Evolutionary conservation across 345 rosid genomes (phyloP).

Genomic region (Lepidium aucheri): DNA sequence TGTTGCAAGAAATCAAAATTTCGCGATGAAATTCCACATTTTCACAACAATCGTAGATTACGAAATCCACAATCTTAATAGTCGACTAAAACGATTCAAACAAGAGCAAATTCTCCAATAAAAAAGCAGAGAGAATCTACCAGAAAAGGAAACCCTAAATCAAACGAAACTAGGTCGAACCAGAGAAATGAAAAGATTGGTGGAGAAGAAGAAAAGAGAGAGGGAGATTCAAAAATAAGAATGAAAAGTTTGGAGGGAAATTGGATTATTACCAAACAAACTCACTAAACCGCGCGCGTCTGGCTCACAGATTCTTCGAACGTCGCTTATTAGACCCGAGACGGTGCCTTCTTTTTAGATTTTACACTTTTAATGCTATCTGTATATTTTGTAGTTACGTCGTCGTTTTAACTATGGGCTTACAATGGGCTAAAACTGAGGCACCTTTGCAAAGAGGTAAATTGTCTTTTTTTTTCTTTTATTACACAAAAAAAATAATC

Average conservation of each 20-base stretch:
- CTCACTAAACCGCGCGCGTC: not conserved
- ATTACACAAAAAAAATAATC: no score
- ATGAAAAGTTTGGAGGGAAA: constrained; percentile 11
- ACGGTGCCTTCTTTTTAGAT: not conserved
- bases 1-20: not conserved
- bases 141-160: constrained; percentile 12
- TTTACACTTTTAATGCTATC: not conserved
- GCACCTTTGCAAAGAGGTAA: no score
- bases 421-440: not conserved
- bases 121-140: not conserved
- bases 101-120: not conserved
- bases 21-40: not conserved
- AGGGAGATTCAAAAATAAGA: not conserved
- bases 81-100: not conserved
- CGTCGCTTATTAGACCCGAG: not conserved
- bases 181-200: not conserved
- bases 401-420: not conserved
- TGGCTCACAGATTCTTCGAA: not conserved
- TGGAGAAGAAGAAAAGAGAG: not conserved
- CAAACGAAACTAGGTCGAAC: not conserved
- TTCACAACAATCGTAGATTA: no score
- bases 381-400: not conserved
- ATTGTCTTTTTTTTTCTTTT: no score
- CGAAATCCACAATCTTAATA: not conserved
- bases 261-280: not conserved